phyloP scores from a whole-genome alignment of 352 stramenopile species.

The Pythium brachiatum region DNA sequence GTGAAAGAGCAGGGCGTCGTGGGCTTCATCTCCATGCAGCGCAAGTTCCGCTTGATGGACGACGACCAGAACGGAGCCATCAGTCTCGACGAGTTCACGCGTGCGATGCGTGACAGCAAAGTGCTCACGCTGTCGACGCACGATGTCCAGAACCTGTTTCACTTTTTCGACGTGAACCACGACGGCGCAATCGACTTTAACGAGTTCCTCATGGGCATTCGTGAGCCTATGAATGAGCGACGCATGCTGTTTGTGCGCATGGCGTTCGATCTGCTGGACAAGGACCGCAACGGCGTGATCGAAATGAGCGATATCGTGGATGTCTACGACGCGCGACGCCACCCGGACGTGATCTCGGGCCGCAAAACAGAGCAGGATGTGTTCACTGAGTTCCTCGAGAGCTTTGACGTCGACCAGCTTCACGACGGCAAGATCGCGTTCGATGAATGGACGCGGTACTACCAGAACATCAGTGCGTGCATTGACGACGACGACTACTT shows the following conservation, averaged over 20 bases:
- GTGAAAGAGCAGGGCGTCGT: conserved; percentile 64
- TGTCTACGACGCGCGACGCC: conserved; percentile 77
- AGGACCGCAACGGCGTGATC: conserved; percentile 66
- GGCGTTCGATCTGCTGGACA: conserved; percentile 88
- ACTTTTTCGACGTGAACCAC: conserved; percentile 86
- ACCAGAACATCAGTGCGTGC: conserved; percentile 82
- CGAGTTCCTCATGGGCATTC: conserved; percentile 84
- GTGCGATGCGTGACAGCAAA: conserved; percentile 55
- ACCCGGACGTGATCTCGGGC: conserved; percentile 81
- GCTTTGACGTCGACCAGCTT: conserved; percentile 55
- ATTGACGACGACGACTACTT: conserved; percentile 94
- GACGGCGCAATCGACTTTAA: conserved; percentile 76
- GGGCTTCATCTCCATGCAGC: conserved; percentile 75
- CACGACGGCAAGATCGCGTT: conserved; percentile 61
- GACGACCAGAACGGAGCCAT: conserved; percentile 69
- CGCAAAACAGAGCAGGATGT: conserved; percentile 76
- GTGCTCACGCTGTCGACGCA: conserved; percentile 41
- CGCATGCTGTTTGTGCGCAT: conserved; percentile 78
- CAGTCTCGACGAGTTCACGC: conserved; percentile 73
- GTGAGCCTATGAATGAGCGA: conserved; percentile 78
- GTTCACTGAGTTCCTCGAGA: conserved; percentile 81
- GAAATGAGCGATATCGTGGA: conserved; percentile 68
- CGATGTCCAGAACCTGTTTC: conserved; percentile 67
- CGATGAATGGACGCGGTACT: conserved; percentile 82
- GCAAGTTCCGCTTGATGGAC: conserved; percentile 74